These are phyloP conservation scores for Apophysomyces trapeziformis DNA, from an alignment of 371 early-diverging fungal genomes.

Conservation along the genomic window DNA sequence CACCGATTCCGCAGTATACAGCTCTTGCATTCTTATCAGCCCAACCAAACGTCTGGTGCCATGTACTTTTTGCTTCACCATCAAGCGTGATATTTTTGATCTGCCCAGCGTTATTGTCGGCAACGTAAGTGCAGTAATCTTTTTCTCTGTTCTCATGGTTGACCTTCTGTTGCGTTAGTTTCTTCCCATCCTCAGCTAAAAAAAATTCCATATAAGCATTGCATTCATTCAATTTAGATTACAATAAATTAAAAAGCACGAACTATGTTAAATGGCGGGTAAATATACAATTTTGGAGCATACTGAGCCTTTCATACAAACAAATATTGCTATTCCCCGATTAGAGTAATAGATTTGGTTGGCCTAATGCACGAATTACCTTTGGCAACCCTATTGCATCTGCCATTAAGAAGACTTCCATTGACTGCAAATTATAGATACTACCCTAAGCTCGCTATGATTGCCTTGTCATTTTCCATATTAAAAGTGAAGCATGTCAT, in stretches of 20 bases:
- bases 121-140: slow-evolving; percentile 35
- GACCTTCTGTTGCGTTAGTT: slow-evolving; percentile 12
- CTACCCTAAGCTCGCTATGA: too few species aligned
- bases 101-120: slow-evolving; percentile 82
- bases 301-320: neutral
- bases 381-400: too few species aligned
- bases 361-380: too few species aligned
- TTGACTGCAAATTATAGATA: too few species aligned
- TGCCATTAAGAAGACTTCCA: too few species aligned
- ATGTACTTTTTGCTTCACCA: slow-evolving; percentile 85
- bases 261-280: neutral
- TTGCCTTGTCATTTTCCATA: too few species aligned
- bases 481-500: too few species aligned
- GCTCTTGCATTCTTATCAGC: slow-evolving; percentile 67
- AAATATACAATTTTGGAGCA: neutral
- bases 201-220: slow-evolving; percentile 1
- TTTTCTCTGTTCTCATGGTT: neutral
- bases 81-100: slow-evolving; percentile 87
- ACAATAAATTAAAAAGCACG: neutral
- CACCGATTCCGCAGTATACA: slow-evolving; percentile 71
- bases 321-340: neutral
- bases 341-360: too few species aligned
- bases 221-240: slow-evolving; percentile 4
- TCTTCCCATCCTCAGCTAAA: slow-evolving; percentile 27
- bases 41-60: slow-evolving; percentile 68